These are phyloP conservation scores for Platanthera guangdongensis DNA, from an alignment of 106 monocot species.

Conservation along the genomic window DNA sequence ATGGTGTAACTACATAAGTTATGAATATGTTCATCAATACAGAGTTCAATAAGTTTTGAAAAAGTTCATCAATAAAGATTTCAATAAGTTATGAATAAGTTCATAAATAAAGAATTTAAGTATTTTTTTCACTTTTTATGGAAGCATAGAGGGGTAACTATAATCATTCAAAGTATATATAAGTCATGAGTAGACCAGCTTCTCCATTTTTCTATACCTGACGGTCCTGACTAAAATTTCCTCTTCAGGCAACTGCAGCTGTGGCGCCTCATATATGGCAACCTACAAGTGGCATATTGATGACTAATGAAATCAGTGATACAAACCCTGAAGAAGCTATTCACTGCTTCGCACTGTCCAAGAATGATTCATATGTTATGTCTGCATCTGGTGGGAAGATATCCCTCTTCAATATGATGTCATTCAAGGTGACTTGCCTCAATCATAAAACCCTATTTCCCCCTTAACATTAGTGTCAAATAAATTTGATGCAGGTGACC, in stretches of 20 bases:
- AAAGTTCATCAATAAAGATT: no score
- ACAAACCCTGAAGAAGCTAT: conserved; percentile 24
- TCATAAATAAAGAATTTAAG: no score
- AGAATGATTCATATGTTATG: conserved; percentile 58
- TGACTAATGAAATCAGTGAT: conserved; percentile 32
- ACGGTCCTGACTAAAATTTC: not conserved
- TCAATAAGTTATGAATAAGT: no score
- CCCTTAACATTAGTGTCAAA: no score
- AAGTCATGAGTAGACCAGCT: not conserved
- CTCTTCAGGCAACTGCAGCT: conserved; percentile 24
- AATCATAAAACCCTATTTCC: not conserved
- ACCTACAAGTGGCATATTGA: conserved; percentile 26
- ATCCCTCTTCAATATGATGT: conserved; percentile 54
- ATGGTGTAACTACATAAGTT: no score
- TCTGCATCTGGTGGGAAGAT: conserved; percentile 60
- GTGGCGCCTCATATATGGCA: conserved; percentile 29
- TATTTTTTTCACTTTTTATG: no score
- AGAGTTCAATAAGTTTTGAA: no score
- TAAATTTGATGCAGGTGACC: no score
- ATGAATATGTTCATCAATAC: no score
- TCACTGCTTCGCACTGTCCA: conserved; percentile 44
- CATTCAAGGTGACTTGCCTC: conserved; percentile 37
- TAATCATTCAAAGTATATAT: not conserved
- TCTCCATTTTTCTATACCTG: not conserved
- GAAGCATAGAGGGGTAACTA: no score